Conservation (phyloP, 345 rosid genomes). For the Eucalyptus guilfoylei region DNA sequence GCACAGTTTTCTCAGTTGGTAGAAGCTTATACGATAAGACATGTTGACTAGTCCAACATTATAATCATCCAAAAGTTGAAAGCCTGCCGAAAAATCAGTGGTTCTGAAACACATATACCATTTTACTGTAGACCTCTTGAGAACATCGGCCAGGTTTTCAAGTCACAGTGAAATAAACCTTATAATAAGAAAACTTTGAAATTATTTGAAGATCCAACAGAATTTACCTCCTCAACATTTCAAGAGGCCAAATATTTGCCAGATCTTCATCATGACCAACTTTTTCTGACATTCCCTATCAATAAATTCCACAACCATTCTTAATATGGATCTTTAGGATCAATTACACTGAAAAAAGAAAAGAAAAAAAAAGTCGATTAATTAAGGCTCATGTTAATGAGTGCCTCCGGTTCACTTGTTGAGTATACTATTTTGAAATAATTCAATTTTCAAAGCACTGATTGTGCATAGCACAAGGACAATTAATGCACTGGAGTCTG, state of each 20-base stretch:
- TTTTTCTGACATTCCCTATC: constrained; percentile 37
- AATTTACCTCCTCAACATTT: constrained; percentile 68
- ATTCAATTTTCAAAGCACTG: not conserved
- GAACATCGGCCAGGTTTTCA: not conserved
- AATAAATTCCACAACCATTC: not conserved
- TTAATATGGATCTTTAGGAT: not conserved
- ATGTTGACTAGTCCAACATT: not conserved
- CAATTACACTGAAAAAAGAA: not conserved
- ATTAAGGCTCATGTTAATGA: not conserved
- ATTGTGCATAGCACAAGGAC: not conserved
- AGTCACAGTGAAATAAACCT: not conserved
- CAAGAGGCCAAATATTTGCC: constrained; percentile 52
- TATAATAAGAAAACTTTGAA: not conserved
- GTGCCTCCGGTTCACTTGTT: not conserved
- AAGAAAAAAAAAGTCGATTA: not conserved
- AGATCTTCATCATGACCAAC: constrained; percentile 33
- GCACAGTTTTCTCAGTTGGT: not conserved
- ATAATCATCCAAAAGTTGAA: not conserved
- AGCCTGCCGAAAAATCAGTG: not conserved
- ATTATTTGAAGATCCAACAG: not conserved
- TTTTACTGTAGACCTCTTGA: not conserved
- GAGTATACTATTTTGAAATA: not conserved
- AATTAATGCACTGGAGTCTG: not conserved
- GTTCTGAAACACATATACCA: not conserved
- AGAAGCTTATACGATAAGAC: not conserved